These are phyloP conservation scores for Triangularia verruculosa DNA, from an alignment of 2,329 filamentous ascomycete genomes.

Conservation along the genomic window DNA sequence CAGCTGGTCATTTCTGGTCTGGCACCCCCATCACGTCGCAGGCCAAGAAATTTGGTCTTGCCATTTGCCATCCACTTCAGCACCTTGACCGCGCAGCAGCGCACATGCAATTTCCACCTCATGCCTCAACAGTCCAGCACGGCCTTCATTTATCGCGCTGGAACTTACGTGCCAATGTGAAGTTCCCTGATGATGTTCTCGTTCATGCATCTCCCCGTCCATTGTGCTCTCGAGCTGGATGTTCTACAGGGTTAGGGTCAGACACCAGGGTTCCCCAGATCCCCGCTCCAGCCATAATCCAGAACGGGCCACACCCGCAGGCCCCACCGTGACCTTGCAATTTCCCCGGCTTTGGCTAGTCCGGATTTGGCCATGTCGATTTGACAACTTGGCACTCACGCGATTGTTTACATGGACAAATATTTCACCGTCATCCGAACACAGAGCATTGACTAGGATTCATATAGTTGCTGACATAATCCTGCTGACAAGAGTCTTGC, in stretches of 20 bases:
- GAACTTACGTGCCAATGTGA: too few species aligned
- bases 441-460: too few species aligned
- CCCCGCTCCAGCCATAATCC: neutral
- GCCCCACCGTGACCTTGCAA: neutral
- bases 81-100: too few species aligned
- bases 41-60: neutral
- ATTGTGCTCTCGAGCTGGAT: too few species aligned
- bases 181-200: too few species aligned
- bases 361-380: neutral
- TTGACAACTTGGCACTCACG: neutral
- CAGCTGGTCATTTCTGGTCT: slow-evolving; percentile 1
- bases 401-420: neutral
- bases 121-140: too few species aligned
- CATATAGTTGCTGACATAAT: too few species aligned
- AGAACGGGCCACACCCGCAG: neutral
- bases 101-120: too few species aligned
- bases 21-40: neutral
- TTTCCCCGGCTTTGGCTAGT: neutral
- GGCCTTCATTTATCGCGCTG: too few species aligned
- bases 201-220: neutral
- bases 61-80: neutral
- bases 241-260: neutral
- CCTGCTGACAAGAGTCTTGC: too few species aligned
- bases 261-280: neutral
- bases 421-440: neutral